Conservation (phyloP, 768 basidiomycete genomes). For the Suillus hirtellus region DNA sequence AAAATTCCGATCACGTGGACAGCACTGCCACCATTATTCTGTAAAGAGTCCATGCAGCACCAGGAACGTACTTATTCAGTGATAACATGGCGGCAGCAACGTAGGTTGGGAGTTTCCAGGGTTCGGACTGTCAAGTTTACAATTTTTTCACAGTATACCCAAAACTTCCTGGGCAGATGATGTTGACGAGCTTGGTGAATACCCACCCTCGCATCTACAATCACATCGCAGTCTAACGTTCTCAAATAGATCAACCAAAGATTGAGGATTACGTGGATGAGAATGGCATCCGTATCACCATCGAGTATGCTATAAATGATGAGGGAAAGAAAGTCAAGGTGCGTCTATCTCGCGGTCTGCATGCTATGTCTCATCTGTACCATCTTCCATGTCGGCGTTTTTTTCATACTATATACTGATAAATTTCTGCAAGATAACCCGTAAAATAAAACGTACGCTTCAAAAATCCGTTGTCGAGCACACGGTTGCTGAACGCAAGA, state of each 20-base stretch:
- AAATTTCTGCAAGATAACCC: conserved; percentile 61
- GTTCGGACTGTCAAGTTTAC: background rate
- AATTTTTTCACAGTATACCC: conserved; percentile 12
- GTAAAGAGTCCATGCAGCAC: background rate
- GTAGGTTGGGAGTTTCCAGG: background rate
- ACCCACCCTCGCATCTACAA: background rate
- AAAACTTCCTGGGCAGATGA: conserved; percentile 91
- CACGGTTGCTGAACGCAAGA: conserved; percentile 88
- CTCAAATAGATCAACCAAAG: conserved; percentile 47
- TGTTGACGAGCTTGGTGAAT: conserved; percentile 70
- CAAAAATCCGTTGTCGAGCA: conserved; percentile 95
- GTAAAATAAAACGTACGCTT: conserved; percentile 80
- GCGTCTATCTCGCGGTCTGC: conserved; percentile 16
- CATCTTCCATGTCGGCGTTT: background rate
- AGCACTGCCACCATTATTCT: conserved; percentile 2
- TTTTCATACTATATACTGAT: background rate
- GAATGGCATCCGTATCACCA: conserved; percentile 83
- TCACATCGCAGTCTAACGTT: conserved; percentile 7
- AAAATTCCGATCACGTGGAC: conserved; percentile 1
- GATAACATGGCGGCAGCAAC: conserved; percentile 6
- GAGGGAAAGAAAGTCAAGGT: conserved; percentile 96
- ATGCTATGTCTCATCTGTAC: background rate
- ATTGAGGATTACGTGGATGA: conserved; percentile 76
- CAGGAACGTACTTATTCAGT: background rate
- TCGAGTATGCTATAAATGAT: conserved; percentile 84